phyloP scores from a whole-genome alignment of 2,329 filamentous ascomycete genomes.

The Ceratocystis variospora region DNA sequence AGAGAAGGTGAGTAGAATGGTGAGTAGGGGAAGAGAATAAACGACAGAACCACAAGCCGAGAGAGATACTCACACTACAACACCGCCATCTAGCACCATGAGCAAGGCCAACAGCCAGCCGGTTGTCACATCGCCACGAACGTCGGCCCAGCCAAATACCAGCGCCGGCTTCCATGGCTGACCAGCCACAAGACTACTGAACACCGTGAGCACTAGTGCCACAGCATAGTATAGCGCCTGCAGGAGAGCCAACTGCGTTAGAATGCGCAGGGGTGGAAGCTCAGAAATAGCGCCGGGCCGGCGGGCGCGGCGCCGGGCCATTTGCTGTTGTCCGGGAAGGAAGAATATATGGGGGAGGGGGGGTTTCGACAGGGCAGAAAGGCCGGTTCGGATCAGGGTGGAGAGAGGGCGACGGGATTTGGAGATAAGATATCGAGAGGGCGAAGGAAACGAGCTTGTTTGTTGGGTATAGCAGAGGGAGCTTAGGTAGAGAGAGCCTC shows the following conservation, averaged over 20 bases:
- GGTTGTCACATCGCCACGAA: constrained; percentile 48
- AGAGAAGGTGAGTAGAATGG: too few species aligned
- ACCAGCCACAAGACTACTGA: constrained; percentile 46
- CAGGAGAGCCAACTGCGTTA: constrained; percentile 43
- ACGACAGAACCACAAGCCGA: not conserved
- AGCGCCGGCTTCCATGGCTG: constrained; percentile 39
- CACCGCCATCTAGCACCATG: constrained; percentile 42
- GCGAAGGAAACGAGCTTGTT: too few species aligned
- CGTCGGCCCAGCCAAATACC: constrained; percentile 43
- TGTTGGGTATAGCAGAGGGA: too few species aligned
- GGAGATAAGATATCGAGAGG: not conserved
- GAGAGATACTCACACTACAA: constrained; percentile 34
- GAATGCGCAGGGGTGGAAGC: constrained; percentile 46
- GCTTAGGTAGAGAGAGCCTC: too few species aligned
- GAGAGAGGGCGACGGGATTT: not conserved
- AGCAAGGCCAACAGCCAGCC: constrained; percentile 47
- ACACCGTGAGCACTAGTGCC: constrained; percentile 40
- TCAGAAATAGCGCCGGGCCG: constrained; percentile 47
- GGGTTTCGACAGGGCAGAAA: not conserved
- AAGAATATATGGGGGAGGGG: not conserved
- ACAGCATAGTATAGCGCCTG: constrained; percentile 43
- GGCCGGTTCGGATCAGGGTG: not conserved
- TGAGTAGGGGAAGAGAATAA: too few species aligned
- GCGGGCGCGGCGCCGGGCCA: constrained; percentile 45
- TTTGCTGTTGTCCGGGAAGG: constrained; percentile 22